phyloP scores from a whole-genome alignment of 106 monocot genomes.

The Ottelia alismoides region DNA sequence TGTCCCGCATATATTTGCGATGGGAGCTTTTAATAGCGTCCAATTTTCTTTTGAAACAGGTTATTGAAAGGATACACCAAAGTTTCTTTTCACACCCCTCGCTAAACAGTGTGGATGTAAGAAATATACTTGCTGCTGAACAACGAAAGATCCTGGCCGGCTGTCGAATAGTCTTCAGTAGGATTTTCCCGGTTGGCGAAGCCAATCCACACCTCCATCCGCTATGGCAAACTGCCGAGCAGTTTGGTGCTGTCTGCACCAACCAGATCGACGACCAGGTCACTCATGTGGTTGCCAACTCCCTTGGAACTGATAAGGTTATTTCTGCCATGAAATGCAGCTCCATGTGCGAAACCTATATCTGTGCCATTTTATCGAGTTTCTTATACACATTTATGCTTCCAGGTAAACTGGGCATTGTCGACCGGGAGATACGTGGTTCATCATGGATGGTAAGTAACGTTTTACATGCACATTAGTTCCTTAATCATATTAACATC shows the following conservation, averaged over 20 bases:
- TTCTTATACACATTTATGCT: too few species aligned
- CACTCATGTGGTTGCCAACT: slow-evolving; percentile 93
- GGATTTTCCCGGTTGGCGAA: slow-evolving; percentile 89
- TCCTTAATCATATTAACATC: background rate
- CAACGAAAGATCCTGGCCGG: slow-evolving; percentile 72
- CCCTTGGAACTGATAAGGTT: slow-evolving; percentile 95
- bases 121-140: slow-evolving; percentile 81
- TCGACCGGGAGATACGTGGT: slow-evolving; percentile 81
- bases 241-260: slow-evolving; percentile 91
- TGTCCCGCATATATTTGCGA: too few species aligned
- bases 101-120: slow-evolving; percentile 67
- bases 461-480: background rate
- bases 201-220: slow-evolving; percentile 82
- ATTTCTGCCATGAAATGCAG: slow-evolving; percentile 1
- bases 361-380: too few species aligned
- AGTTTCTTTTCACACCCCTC: slow-evolving; percentile 65
- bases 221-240: slow-evolving; percentile 92
- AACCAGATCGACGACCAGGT: slow-evolving; percentile 85
- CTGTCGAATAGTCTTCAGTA: slow-evolving; percentile 86
- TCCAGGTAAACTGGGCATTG: slow-evolving; percentile 90
- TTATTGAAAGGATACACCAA: slow-evolving; percentile 78
- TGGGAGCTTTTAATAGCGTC: too few species aligned
- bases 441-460: slow-evolving; percentile 83
- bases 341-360: too few species aligned
- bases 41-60: slow-evolving; percentile 27